phyloP scores from a whole-genome alignment of 176 grass and related monocot species.

The Echinochloa phyllopogon region DNA sequence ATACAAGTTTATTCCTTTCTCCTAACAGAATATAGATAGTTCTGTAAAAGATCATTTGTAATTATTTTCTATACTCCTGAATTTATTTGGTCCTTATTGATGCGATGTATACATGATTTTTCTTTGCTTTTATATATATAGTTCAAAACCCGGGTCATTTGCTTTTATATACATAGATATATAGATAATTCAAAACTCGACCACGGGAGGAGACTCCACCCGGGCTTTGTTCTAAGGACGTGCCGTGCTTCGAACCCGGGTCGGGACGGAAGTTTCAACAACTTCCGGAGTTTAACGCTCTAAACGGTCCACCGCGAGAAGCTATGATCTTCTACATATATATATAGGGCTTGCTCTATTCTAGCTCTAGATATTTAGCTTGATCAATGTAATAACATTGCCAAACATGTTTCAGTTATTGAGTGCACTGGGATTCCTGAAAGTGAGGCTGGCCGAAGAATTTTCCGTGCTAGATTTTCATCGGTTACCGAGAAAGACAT shows the following conservation, averaged over 20 bases:
- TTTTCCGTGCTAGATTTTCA: conserved; percentile 90
- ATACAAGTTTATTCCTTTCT: neutral
- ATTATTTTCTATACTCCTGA: conserved; percentile 23
- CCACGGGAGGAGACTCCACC: too few species aligned
- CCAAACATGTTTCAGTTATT: conserved; percentile 65
- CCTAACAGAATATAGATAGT: neutral
- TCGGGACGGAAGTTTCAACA: too few species aligned
- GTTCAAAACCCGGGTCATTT: too few species aligned
- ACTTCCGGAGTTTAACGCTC: too few species aligned
- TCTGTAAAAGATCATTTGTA: neutral
- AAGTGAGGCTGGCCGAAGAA: conserved; percentile 77
- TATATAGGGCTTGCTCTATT: conserved; percentile 10
- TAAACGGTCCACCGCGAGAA: too few species aligned
- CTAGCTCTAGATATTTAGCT: conserved; percentile 4
- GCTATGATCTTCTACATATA: neutral
- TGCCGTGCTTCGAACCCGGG: too few species aligned
- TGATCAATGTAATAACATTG: conserved; percentile 16
- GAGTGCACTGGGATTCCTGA: conserved; percentile 83
- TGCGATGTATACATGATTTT: conserved; percentile 5
- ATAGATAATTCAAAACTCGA: too few species aligned
- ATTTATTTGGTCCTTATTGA: conserved; percentile 23
- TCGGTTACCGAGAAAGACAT: conserved; percentile 95
- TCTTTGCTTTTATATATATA: conserved; percentile 37
- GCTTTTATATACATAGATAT: too few species aligned
- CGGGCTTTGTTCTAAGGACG: too few species aligned